These are phyloP conservation scores for Boletus hoseneyae DNA, from an alignment of 1,284 basidiomycete species.

Conservation along the genomic window DNA sequence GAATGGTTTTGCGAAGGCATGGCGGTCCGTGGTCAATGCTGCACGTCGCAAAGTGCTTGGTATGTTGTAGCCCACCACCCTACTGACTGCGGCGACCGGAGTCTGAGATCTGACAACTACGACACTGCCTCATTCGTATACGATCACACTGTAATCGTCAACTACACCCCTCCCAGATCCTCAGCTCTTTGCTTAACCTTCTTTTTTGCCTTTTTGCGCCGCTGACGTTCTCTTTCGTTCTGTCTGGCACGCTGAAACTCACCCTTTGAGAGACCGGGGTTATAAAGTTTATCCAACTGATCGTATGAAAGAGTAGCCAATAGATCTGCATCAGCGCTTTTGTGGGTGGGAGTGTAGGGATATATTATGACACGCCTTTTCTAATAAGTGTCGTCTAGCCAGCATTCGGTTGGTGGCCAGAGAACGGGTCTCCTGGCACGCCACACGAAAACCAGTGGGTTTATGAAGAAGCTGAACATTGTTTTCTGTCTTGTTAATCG, in stretches of 20 bases:
- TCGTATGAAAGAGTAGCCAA: conserved; percentile 5
- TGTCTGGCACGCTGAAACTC: conserved; percentile 64
- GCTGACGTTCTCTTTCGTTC: conserved; percentile 64
- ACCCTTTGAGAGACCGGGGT: conserved; percentile 73
- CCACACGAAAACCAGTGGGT: conserved; percentile 72
- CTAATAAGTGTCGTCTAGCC: conserved; percentile 62
- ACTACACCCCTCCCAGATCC: neutral
- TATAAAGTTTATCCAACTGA: conserved; percentile 65
- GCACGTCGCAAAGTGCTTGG: no score
- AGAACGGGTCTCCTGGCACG: conserved; percentile 78
- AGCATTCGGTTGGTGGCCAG: conserved; percentile 64
- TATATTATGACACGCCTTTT: conserved; percentile 56
- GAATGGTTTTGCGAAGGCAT: conserved; percentile 37
- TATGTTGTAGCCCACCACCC: conserved; percentile 3
- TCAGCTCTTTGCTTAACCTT: conserved; percentile 39
- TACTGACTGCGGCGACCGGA: conserved; percentile 15
- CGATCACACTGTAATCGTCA: no score
- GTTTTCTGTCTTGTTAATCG: conserved; percentile 83
- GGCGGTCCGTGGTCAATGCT: neutral
- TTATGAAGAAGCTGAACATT: conserved; percentile 78
- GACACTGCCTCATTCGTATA: neutral
- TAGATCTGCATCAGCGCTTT: conserved; percentile 16
- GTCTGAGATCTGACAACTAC: conserved; percentile 1
- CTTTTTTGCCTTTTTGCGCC: conserved; percentile 69
- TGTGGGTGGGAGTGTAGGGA: conserved; percentile 8